Conservation (phyloP, 148 eudicot genomes). For the Oxyria digyna region DNA sequence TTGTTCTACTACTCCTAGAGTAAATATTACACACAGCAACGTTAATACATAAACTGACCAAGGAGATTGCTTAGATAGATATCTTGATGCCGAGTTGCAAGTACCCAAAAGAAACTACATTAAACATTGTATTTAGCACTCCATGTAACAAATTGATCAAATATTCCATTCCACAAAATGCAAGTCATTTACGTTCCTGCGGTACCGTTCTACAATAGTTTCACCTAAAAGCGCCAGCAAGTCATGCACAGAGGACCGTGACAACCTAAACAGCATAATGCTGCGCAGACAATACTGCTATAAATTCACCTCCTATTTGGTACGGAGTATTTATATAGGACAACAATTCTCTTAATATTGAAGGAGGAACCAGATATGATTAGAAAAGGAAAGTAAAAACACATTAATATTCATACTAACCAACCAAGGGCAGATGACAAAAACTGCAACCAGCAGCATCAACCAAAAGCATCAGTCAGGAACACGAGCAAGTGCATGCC, state of each 20-base stretch:
- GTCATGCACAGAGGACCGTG: background rate
- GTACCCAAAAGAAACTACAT: no score
- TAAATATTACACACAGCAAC: no score
- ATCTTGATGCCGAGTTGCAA: no score
- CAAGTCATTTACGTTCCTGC: no score
- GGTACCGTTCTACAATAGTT: background rate
- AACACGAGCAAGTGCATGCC: background rate
- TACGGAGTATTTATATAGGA: background rate
- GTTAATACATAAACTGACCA: no score
- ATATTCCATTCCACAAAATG: no score
- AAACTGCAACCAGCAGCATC: conserved; percentile 5
- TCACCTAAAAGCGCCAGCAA: background rate
- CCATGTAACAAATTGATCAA: no score
- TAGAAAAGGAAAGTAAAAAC: background rate
- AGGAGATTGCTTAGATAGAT: no score
- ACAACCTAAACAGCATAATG: background rate
- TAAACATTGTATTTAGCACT: no score
- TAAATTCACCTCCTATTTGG: background rate
- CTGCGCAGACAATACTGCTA: background rate
- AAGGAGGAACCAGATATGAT: background rate
- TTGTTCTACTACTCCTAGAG: no score
- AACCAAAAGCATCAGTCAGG: background rate
- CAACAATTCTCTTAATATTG: background rate
- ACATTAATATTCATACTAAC: background rate
- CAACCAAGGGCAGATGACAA: background rate